Evolutionary conservation across 495 filamentous ascomycete species (phyloP), one percentile per base, ranked within the genome.

Genomic region (Penicillium waksmanii): DNA sequence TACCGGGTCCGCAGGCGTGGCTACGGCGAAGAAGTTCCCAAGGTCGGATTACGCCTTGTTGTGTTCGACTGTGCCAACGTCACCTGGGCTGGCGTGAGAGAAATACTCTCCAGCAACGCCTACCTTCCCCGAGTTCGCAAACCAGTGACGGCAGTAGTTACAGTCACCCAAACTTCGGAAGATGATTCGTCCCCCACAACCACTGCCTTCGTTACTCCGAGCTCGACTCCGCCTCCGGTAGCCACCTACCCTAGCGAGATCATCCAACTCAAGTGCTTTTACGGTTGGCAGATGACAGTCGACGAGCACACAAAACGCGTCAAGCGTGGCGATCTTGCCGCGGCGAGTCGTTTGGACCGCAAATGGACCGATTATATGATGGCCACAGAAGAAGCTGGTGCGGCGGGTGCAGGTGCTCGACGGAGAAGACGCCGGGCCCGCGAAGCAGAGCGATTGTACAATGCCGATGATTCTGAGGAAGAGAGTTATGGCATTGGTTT

Each of bases 341-440:
- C 89, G 3, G 95, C 95, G 2, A 75, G 77, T 35, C 77, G 89
- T 12, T 77, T 98, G 19, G 93, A 97, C 75, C 80, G 85, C 51
- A 96, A 93, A 74, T 98, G 95, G 95, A 91, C 87, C 0, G 89
- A 96, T 34, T 94, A 92, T 62, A 98, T 97, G 95, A 88, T 94
- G 74, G 86, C 89, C 6, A 89, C 83, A 21, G 90, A 97, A 65
- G 96, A 97, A 67, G 91, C 89, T 0, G 91, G 89, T 0, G 83
- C 82, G 1, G 84, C 82, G 5, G 91, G 90, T 3, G 84, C 83
- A 0, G 85, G 85, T 1, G 73, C 79, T 0, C 78, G 92, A 38
- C 76, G 93, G 55, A 75, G 93, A 49, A 78, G 92, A 60, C 78
- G 93, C 27, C 82, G 92, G 53, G 88, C 89, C 5, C 81, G 91